phyloP scores from a whole-genome alignment of 176 grass and related monocot species.

The Pontederia paniculata region DNA sequence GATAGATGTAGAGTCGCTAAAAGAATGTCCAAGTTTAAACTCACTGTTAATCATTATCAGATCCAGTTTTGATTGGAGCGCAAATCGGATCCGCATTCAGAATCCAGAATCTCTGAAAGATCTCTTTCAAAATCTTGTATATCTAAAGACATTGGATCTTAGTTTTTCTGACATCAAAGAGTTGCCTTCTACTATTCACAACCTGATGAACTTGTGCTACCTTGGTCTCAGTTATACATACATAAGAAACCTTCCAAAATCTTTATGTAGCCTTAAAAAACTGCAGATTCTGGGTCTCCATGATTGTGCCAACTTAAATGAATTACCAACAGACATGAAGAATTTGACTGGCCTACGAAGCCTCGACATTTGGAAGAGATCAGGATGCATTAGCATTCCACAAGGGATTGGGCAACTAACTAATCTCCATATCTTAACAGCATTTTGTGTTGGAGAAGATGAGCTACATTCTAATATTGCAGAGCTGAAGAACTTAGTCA shows the following conservation, averaged over 20 bases:
- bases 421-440: constrained; percentile 20
- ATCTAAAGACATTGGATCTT: constrained; percentile 28
- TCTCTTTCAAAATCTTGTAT: constrained; percentile 14
- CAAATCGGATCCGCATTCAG: constrained; percentile 9
- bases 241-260: constrained; percentile 13
- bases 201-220: neutral
- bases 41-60: constrained; percentile 1
- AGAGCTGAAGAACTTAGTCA: constrained; percentile 3
- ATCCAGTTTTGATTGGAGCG: neutral
- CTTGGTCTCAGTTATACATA: constrained; percentile 12
- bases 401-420: constrained; percentile 6
- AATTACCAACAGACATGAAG: constrained; percentile 22
- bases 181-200: constrained; percentile 21
- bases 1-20: no score
- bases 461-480: neutral
- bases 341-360: constrained; percentile 27
- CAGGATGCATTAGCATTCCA: neutral
- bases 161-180: constrained; percentile 20
- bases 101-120: neutral
- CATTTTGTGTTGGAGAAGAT: constrained; percentile 14
- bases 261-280: constrained; percentile 15
- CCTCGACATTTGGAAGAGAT: constrained; percentile 9
- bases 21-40: no score
- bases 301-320: constrained; percentile 18
- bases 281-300: constrained; percentile 29